Percentiles rank a stretch among this genome's conserved stretches.
Evolutionary conservation across 2,329 filamentous ascomycete species (phyloP).

Genomic region (Exserohilum turcica): DNA sequence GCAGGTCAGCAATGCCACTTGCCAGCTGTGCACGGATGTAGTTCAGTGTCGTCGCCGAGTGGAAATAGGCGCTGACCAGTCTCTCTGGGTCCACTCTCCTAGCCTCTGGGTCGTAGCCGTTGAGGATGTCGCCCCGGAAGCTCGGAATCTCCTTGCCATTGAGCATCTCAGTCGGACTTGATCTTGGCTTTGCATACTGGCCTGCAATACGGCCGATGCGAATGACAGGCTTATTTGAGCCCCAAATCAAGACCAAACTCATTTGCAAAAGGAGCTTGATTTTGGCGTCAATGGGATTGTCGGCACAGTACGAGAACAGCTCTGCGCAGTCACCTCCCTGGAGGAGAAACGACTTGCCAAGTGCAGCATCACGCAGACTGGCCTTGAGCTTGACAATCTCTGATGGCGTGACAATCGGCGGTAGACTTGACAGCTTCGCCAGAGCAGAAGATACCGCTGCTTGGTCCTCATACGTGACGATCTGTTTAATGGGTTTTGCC

Average conservation of each 20-base stretch:
- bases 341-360: slow-evolving; percentile 88
- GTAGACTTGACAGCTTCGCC: slow-evolving; percentile 69
- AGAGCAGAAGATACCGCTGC: slow-evolving; percentile 64
- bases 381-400: slow-evolving; percentile 82
- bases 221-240: slow-evolving; percentile 79
- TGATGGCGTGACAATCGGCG: slow-evolving; percentile 77
- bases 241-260: slow-evolving; percentile 95
- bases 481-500: slow-evolving; percentile 78
- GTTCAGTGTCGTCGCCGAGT: slow-evolving; percentile 93
- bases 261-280: slow-evolving; percentile 97
- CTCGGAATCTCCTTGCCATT: slow-evolving; percentile 82
- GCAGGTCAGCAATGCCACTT: slow-evolving; percentile 90
- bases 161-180: slow-evolving; percentile 81
- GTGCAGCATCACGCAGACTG: slow-evolving; percentile 81
- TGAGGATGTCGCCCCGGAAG: slow-evolving; percentile 94
- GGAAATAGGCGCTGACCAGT: slow-evolving; percentile 90
- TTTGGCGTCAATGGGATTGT: slow-evolving; percentile 89
- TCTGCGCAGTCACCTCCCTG: slow-evolving; percentile 98
- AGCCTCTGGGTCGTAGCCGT: slow-evolving; percentile 79
- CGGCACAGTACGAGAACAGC: slow-evolving; percentile 94
- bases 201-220: slow-evolving; percentile 95
- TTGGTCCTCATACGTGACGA: slow-evolving; percentile 70
- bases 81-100: slow-evolving; percentile 80
- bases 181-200: slow-evolving; percentile 95
- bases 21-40: slow-evolving; percentile 83